These are phyloP conservation scores for Neopestalotiopsis clavispora DNA, from an alignment of 2,329 filamentous ascomycete genomes.

Conservation along the genomic window DNA sequence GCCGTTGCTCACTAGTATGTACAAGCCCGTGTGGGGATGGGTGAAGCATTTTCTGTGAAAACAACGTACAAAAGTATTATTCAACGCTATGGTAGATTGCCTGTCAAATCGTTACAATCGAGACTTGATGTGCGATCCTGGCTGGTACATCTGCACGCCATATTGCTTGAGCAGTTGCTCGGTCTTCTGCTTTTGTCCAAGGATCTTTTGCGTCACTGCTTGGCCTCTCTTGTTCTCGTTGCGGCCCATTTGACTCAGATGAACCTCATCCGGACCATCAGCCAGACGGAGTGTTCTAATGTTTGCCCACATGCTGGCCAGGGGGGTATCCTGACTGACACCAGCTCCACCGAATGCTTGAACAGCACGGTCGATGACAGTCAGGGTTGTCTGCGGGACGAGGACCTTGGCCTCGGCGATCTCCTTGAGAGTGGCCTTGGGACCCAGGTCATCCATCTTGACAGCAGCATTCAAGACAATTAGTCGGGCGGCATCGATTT, in stretches of 20 bases:
- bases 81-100: slow-evolving; percentile 9
- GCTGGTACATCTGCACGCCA: slow-evolving; percentile 49
- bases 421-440: slow-evolving; percentile 88
- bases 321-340: slow-evolving; percentile 91
- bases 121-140: slow-evolving; percentile 56
- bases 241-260: slow-evolving; percentile 78
- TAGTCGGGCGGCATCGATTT: slow-evolving; percentile 90
- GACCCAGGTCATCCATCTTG: slow-evolving; percentile 87
- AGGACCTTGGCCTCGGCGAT: slow-evolving; percentile 96
- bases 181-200: slow-evolving; percentile 67
- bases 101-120: slow-evolving; percentile 43
- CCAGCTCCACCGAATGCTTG: slow-evolving; percentile 92
- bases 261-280: slow-evolving; percentile 97
- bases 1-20: not conserved
- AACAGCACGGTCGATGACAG: slow-evolving; percentile 91
- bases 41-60: not conserved
- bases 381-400: slow-evolving; percentile 79
- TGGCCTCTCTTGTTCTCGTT: slow-evolving; percentile 77
- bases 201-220: slow-evolving; percentile 65
- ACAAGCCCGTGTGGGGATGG: not conserved
- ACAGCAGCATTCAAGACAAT: slow-evolving; percentile 93
- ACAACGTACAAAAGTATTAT: not conserved
- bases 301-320: slow-evolving; percentile 81
- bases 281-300: slow-evolving; percentile 84
- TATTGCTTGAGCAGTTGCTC: slow-evolving; percentile 69